Conservation (phyloP, 1,284 basidiomycete species). For the Microbotryum scabiosae region DNA sequence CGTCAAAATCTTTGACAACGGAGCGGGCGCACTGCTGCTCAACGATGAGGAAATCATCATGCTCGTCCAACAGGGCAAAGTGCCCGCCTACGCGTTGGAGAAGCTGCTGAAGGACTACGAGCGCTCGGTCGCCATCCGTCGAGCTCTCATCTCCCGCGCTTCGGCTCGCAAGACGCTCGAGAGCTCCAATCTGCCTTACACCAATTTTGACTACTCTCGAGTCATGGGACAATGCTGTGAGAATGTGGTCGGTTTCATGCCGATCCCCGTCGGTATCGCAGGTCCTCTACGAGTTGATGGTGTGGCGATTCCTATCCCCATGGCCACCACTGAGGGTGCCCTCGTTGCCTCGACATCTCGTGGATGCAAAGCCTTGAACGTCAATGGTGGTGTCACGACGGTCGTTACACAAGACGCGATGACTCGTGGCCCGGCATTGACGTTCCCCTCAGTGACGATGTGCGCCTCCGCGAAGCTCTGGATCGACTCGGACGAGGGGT, state of each 20-base stretch:
- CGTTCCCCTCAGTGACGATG: conserved; percentile 74
- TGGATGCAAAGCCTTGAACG: conserved; percentile 95
- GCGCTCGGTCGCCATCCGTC: conserved; percentile 75
- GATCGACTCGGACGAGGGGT: conserved; percentile 80
- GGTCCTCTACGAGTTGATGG: conserved; percentile 92
- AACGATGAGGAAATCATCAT: conserved; percentile 89
- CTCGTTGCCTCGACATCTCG: conserved; percentile 95
- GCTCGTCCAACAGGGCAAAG: conserved; percentile 83
- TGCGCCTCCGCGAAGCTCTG: conserved; percentile 80
- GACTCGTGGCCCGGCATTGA: conserved; percentile 96
- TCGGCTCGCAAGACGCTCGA: conserved; percentile 81
- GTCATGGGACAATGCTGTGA: conserved; percentile 98
- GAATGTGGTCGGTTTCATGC: conserved; percentile 97
- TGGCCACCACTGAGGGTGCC: conserved; percentile 99
- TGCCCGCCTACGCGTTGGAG: conserved; percentile 87
- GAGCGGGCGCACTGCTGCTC: conserved; percentile 52
- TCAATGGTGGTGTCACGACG: conserved; percentile 88
- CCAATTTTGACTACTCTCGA: conserved; percentile 83
- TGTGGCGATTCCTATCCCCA: conserved; percentile 77
- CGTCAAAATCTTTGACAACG: conserved; percentile 75
- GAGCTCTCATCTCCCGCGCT: conserved; percentile 85
- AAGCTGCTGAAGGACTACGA: conserved; percentile 81
- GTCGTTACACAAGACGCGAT: conserved; percentile 90
- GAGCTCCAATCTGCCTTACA: conserved; percentile 69
- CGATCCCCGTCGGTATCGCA: conserved; percentile 90